Evolutionary conservation across 345 rosid genomes (phyloP).

Genomic region (Lepidium sativum): DNA sequence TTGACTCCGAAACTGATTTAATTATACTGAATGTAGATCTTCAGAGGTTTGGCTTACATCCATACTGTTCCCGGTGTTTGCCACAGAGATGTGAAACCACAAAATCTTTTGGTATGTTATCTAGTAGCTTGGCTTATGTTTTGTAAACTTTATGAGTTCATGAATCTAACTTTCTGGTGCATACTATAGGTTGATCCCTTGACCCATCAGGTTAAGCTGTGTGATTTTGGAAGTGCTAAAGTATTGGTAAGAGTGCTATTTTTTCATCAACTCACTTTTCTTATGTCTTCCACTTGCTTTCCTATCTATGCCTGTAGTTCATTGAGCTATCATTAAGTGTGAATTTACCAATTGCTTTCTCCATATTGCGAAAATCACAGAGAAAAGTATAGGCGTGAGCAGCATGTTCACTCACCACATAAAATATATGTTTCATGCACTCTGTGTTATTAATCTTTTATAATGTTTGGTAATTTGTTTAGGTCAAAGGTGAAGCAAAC

Average conservation of each 20-base stretch:
- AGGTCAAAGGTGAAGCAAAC: constrained; percentile 76
- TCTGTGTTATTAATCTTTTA: not conserved
- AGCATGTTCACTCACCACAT: not conserved
- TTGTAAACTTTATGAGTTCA: not conserved
- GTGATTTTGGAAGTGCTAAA: constrained; percentile 84
- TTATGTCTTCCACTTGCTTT: not conserved
- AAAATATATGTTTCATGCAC: not conserved
- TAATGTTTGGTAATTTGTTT: constrained; percentile 7
- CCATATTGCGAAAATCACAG: not conserved
- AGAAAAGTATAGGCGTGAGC: not conserved
- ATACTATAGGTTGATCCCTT: constrained; percentile 61
- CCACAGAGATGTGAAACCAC: constrained; percentile 92
- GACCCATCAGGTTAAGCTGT: constrained; percentile 71
- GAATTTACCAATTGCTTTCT: not conserved
- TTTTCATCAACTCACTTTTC: not conserved
- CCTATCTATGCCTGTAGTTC: not conserved
- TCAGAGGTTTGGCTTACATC: constrained; percentile 50
- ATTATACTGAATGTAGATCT: constrained; percentile 44
- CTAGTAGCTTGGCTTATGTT: not conserved
- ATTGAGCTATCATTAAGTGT: not conserved
- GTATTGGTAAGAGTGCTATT: constrained; percentile 38
- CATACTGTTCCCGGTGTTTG: constrained; percentile 76
- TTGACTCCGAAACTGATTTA: not conserved
- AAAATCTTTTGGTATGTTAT: constrained; percentile 68
- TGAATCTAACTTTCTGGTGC: constrained; percentile 8